Evolutionary conservation across 2,329 filamentous ascomycete species (phyloP), one percentile per base, ranked within the genome.

Genomic region (Penicillium sp.): DNA sequence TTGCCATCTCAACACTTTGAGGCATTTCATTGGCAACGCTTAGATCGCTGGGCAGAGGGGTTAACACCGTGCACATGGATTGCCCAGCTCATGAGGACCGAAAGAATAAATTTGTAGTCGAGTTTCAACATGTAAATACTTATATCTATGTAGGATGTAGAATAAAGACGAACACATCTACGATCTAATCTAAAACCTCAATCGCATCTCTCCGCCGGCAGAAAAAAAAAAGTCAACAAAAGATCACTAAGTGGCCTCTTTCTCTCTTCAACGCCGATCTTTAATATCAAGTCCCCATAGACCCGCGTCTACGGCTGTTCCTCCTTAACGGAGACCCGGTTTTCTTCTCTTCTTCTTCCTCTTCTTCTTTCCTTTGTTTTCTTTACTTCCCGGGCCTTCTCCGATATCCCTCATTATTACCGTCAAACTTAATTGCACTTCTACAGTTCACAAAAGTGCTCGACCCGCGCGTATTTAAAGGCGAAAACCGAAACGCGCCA

Each of bases 11-110:
- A 39, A 31, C 40, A 26, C 31, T 46, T 14, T 50, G 40, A 57
- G 40, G 50, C 52, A 46, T 58, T 48, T 63, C 22, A 58, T 61
- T 63, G 58, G 58, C 47, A 52, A 57, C 51, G 49, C 45, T 49
- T 39, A 22, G 44, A 35, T 22, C 35, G 32, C 53, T 47, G 42
- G 34, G 29, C 34, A 56, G 35, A 43, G 10, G 7, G 10, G 31
- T 13, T 35, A n/a, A 34, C 29, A 31, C 20, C 34, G n/a, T 53
- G 57, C 59, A 63, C 55, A 51, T 62, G 57, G 2, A 16, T 29
- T 40, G 22, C 39, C 48, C 47, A 56, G 32, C 31, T 24, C 16
- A 22, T 9, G 13, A 31, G 31, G 5, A 42, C 16, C 34, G 11
- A 26, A 8, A 6, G 22, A 34, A n/a, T 20, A 46, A 46, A 18